Percentiles rank a stretch among this genome's conserved stretches.
Evolutionary conservation across 352 stramenopile genomes (phyloP).

Genomic region (Elongisporangium prolatum): DNA sequence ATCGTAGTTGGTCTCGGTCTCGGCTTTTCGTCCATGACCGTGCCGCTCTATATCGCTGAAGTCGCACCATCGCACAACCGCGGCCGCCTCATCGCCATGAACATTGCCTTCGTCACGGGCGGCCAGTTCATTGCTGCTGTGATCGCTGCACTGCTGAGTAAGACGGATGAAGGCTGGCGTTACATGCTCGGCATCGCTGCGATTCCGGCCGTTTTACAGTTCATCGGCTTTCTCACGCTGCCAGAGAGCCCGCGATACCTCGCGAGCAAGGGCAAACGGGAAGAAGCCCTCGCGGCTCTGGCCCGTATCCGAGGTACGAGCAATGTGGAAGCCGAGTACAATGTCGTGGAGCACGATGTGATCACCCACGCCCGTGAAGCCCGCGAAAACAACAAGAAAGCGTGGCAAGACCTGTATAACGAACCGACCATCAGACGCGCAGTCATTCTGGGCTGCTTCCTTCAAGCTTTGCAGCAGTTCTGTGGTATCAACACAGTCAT

Average conservation of each 20-base stretch:
- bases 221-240: conserved; percentile 59
- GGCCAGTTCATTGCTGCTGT: conserved; percentile 78
- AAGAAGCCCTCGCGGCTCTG: conserved; percentile 38
- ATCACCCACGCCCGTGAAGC: conserved; percentile 4
- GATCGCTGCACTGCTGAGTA: conserved; percentile 48
- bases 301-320: conserved; percentile 46
- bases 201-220: conserved; percentile 57
- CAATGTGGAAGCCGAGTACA: conserved; percentile 49
- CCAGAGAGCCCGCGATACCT: conserved; percentile 72
- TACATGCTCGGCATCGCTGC: conserved; percentile 78
- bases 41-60: conserved; percentile 79
- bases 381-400: conserved; percentile 14
- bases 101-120: conserved; percentile 65
- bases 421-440: conserved; percentile 31
- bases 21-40: conserved; percentile 68
- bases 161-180: conserved; percentile 54
- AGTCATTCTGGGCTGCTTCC: conserved; percentile 49
- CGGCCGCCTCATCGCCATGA: conserved; percentile 68
- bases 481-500: conserved; percentile 88
- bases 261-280: conserved; percentile 32
- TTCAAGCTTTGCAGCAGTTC: conserved; percentile 68
- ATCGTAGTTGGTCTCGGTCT: conserved; percentile 64
- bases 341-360: conserved; percentile 52
- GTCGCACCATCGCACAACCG: conserved; percentile 58
- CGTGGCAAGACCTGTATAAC: conserved; percentile 27